These are phyloP conservation scores for Apophysomyces variabilis DNA, from an alignment of 371 early-diverging fungal species.

Conservation along the genomic window DNA sequence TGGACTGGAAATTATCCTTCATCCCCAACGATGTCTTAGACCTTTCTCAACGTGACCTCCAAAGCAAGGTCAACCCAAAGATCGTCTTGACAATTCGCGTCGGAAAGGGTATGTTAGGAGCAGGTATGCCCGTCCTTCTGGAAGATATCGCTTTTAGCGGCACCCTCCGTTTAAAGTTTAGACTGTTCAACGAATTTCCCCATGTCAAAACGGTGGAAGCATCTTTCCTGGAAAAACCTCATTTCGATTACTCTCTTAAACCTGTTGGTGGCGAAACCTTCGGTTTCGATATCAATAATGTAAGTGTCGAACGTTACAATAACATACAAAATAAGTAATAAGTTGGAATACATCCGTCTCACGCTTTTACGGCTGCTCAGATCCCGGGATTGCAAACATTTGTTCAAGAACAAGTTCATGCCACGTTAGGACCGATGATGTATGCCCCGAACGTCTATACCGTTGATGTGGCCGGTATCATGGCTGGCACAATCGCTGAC, in stretches of 20 bases:
- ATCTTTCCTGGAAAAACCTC: conserved; percentile 88
- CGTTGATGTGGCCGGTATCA: conserved; percentile 84
- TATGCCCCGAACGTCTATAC: conserved; percentile 85
- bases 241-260: conserved; percentile 93
- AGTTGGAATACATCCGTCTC: not conserved
- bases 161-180: conserved; percentile 79
- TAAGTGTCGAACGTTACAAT: conserved; percentile 30
- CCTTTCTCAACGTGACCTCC: conserved; percentile 68
- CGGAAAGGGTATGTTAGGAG: conserved; percentile 83
- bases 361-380: conserved; percentile 31
- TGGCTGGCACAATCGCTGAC: conserved; percentile 68
- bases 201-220: conserved; percentile 91
- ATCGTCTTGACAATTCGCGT: conserved; percentile 90
- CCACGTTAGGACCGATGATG: conserved; percentile 85
- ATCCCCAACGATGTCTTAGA: conserved; percentile 82
- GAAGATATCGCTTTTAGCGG: conserved; percentile 93
- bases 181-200: conserved; percentile 87
- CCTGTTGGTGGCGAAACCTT: conserved; percentile 93
- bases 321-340: not conserved
- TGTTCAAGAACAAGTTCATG: conserved; percentile 80
- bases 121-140: conserved; percentile 92
- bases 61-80: conserved; percentile 85
- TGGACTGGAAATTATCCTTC: conserved; percentile 95
- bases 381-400: conserved; percentile 84
- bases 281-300: conserved; percentile 83